Base-by-base conservation (phyloP, 495 filamentous ascomycete species). In the Podospora didyma region DNA sequence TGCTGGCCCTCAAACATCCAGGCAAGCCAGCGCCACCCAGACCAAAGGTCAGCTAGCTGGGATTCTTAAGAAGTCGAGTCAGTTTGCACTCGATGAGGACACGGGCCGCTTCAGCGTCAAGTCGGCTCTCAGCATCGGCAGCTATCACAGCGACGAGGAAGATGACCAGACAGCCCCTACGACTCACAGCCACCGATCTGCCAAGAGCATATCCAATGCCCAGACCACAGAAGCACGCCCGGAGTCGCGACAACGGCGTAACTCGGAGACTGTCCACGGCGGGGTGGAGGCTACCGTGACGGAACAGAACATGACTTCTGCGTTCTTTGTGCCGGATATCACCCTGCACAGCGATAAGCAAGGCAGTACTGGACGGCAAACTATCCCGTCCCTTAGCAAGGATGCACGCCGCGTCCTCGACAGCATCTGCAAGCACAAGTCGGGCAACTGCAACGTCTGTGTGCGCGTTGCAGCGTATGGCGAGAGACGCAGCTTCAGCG, bases 281-380 rank as follows among this genome's bases (percentile, higher is more conserved):
- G 62, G 56, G 14, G 19, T 46, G 0, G 63, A 73, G 24, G 35
- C 49, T 14, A 57, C 62, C 2, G 58, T 61, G 26, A 68, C 60
- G 35, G 66, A 73, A 48, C 81, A 84, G 12, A 84, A 88, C 53
- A 86, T 90, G 85, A 92, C 89, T 1, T 92, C 89, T n/a, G 89
- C 86, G 11, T 89, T 92, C 68, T 78, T 79, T 62, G 69, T 78
- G 23, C 73, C 75, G 34, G 76, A 78, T 52, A 77, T 78, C 49
- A 80, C 76, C 11, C 49, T 77, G 4, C 67, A 75, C 46, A 62
- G 53, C 49, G 63, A 61, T 47, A 70, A 64, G 37, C 67, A 69
- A 55, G 35, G 51, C 17, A 48, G 47, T 10, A 46, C 47, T 17
- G n/a, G 22, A 10, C 41, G 26, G 16, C 24, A 34, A 10, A 17